Evolutionary conservation across 2,329 filamentous ascomycete genomes (phyloP).

Genomic region (Metarhizium humberi): DNA sequence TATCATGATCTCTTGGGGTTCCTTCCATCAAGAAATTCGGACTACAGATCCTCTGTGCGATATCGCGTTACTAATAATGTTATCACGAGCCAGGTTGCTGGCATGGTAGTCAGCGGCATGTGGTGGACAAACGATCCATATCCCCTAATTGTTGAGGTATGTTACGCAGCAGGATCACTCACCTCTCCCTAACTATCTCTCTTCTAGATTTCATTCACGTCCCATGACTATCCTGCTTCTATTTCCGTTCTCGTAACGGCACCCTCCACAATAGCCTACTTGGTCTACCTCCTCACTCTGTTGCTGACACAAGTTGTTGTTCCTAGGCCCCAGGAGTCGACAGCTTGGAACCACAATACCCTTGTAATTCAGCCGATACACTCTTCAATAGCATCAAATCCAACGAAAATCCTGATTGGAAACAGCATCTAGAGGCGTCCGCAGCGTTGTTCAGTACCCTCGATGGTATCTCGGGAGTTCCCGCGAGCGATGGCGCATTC

Average conservation of each 20-base stretch:
- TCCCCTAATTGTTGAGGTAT: constrained; percentile 38
- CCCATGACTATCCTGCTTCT: background rate
- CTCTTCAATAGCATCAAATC: constrained; percentile 36
- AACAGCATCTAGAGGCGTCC: constrained; percentile 50
- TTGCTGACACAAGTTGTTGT: background rate
- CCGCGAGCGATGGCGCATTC: constrained; percentile 47
- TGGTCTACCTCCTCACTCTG: background rate
- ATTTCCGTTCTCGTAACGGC: background rate
- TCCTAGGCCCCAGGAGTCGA: constrained; percentile 47
- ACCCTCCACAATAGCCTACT: background rate
- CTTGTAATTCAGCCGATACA: constrained; percentile 43
- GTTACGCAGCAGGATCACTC: background rate
- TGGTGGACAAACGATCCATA: constrained; percentile 35
- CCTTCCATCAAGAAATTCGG: constrained; percentile 42
- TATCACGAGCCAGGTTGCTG: constrained; percentile 73
- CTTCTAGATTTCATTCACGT: background rate
- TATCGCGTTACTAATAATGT: constrained; percentile 75
- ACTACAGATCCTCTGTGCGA: constrained; percentile 35
- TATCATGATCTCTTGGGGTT: constrained; percentile 63
- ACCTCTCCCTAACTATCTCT: background rate
- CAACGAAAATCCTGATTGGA: constrained; percentile 43
- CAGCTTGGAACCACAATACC: constrained; percentile 65
- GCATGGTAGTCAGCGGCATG: constrained; percentile 67
- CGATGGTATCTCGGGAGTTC: constrained; percentile 60
- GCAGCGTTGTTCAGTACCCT: constrained; percentile 46